Evolutionary conservation across 768 basidiomycete species (phyloP).

Genomic region (Boletus patriciae): DNA sequence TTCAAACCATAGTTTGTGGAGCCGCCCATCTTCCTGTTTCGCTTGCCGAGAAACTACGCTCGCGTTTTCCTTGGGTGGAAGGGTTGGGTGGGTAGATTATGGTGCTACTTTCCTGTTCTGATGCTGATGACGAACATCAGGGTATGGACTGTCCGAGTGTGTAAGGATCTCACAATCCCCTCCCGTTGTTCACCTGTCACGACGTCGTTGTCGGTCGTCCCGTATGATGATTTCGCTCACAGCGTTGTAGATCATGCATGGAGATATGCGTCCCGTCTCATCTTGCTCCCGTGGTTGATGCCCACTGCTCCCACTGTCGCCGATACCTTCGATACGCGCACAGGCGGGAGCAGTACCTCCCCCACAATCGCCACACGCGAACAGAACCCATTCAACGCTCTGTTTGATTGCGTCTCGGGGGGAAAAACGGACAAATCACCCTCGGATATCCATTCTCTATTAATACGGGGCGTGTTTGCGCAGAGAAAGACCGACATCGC

Average conservation of each 20-base stretch:
- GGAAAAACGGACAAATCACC: conserved; percentile 40
- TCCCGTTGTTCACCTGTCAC: no score
- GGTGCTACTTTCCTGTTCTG: no score
- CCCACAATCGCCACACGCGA: conserved; percentile 18
- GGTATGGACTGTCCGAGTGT: no score
- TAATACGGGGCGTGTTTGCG: conserved; percentile 78
- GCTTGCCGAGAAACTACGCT: conserved; percentile 44
- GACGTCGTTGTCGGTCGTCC: conserved; percentile 70
- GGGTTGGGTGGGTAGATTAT: no score
- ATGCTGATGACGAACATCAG: no score
- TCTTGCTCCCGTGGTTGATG: conserved; percentile 81
- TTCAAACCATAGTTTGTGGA: conserved; percentile 48
- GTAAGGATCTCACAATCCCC: no score
- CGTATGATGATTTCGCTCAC: conserved; percentile 68
- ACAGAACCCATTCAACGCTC: conserved; percentile 68
- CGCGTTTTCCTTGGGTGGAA: no score
- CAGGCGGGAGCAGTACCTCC: not conserved
- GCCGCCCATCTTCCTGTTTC: conserved; percentile 68
- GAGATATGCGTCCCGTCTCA: conserved; percentile 61
- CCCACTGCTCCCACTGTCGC: conserved; percentile 26
- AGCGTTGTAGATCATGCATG: conserved; percentile 69
- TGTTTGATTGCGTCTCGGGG: conserved; percentile 44
- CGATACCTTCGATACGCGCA: not conserved
- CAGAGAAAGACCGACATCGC: conserved; percentile 75
- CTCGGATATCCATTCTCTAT: conserved; percentile 70